Conservation (phyloP, 495 filamentous ascomycete genomes). For the Peziza echinospora region DNA sequence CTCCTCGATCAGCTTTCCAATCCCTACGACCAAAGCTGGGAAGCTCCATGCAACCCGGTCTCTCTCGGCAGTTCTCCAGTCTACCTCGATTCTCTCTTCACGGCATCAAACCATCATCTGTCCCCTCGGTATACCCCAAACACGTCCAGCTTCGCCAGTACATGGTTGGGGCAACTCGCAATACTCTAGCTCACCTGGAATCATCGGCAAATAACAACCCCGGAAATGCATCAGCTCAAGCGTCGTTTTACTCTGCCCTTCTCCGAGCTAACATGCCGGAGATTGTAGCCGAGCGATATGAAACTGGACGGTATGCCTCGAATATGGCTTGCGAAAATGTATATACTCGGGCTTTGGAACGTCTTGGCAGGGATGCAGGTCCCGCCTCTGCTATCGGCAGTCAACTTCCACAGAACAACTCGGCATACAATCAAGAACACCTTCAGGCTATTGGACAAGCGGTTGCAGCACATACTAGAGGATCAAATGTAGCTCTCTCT, state of each 20-base stretch:
- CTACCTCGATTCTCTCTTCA: background rate
- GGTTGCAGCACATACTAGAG: conserved; percentile 50
- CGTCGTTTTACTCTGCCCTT: conserved; percentile 82
- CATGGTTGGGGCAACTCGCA: background rate
- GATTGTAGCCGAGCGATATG: conserved; percentile 74
- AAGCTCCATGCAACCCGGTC: background rate
- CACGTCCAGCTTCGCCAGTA: background rate
- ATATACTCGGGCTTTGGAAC: conserved; percentile 53
- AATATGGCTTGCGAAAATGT: conserved; percentile 49
- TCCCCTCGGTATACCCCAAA: background rate
- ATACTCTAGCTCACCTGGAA: conserved; percentile 25
- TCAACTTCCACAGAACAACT: conserved; percentile 18
- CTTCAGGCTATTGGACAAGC: conserved; percentile 74
- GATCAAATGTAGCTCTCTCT: conserved; percentile 37
- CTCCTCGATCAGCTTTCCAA: no score
- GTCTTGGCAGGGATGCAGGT: conserved; percentile 39
- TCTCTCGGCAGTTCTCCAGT: background rate
- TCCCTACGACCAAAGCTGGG: no score
- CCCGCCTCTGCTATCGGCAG: conserved; percentile 16
- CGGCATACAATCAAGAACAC: conserved; percentile 28
- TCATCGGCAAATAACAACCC: conserved; percentile 82
- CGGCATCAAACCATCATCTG: background rate
- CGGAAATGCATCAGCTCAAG: conserved; percentile 62
- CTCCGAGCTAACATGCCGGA: conserved; percentile 77
- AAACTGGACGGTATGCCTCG: conserved; percentile 60